Evolutionary conservation across 176 grass and related monocot genomes (phyloP), one percentile per base, ranked within the genome.

Genomic region (Carex parvula): DNA sequence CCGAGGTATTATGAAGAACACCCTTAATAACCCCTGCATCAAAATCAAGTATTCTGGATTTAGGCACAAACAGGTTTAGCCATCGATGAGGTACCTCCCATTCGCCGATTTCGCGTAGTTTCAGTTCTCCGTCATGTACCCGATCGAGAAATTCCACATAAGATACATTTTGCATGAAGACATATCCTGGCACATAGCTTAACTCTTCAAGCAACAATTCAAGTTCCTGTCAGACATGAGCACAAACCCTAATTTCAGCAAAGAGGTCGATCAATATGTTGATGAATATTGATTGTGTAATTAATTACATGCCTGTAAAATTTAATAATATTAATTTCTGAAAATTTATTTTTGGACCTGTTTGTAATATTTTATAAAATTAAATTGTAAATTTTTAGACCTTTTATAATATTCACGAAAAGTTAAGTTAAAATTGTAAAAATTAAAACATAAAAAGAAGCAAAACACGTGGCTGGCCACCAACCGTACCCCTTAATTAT

Each of bases 31-130:
- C 87, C 26, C 62, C 89, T 2, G n/a, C 39, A 44, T 85, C 87
- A 44, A 96, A 93, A 69, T 91, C 87, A 22, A 91, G 91, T 84
- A 91, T 62, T 14, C 86, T 62, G 11, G 91, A 96, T 66, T 90
- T 88, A 5, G 94, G 89, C 57, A 96, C 48, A 82, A 93, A 96
- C 68, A 96, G 60, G 76, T 96, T 96, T 12, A 96, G 85, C 94
- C 94, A 96, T 4, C 91, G 93, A 74, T 96, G 93, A 3, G 93
- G 91, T 32, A 95, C 89, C 56, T 92, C 74, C 93, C 93, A 95
- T 0, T 57, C 84, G 0, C 93, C 89, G 46, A 21, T 15, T 44
- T 32, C 24, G 6, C 93, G 93, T 80, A 95, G 93, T 63, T 54
- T 74, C 48, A 73, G 29, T 87, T 95, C 93, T 63, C 93, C 89